Conservation (phyloP, 371 early-diverging fungal genomes). For the Zopfochytrium polystomum region DNA sequence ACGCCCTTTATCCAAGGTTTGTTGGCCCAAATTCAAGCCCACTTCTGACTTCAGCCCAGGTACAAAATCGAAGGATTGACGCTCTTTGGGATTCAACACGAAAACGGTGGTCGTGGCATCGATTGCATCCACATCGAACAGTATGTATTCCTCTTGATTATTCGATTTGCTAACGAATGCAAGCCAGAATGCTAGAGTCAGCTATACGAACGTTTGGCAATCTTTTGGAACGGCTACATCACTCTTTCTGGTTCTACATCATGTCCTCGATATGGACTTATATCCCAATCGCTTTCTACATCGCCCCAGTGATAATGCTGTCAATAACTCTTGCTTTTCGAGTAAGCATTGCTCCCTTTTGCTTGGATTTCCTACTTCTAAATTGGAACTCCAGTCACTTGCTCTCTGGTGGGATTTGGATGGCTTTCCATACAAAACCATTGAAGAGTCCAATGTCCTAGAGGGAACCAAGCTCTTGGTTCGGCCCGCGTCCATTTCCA, state of each 20-base stretch:
- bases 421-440: neutral
- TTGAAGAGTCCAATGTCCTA: constrained; percentile 6
- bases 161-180: neutral
- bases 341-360: constrained; percentile 18
- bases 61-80: constrained; percentile 43
- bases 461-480: constrained; percentile 9
- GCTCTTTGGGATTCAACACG: constrained; percentile 19
- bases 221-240: constrained; percentile 90
- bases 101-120: neutral
- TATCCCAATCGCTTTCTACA: constrained; percentile 85
- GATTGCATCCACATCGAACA: constrained; percentile 51
- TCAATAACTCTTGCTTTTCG: constrained; percentile 31
- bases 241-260: constrained; percentile 93
- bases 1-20: constrained; percentile 73
- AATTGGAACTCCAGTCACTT: constrained; percentile 25
- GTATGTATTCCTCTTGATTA: constrained; percentile 44
- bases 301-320: constrained; percentile 69
- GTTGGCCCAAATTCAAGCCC: constrained; percentile 38
- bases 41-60: constrained; percentile 63
- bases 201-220: constrained; percentile 86
- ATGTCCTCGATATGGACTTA: constrained; percentile 71
- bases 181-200: constrained; percentile 63
- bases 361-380: neutral
- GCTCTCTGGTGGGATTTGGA: constrained; percentile 33
- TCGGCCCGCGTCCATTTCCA: constrained; percentile 19